phyloP scores from a whole-genome alignment of 768 basidiomycete genomes.

The Rickenella mellea region DNA sequence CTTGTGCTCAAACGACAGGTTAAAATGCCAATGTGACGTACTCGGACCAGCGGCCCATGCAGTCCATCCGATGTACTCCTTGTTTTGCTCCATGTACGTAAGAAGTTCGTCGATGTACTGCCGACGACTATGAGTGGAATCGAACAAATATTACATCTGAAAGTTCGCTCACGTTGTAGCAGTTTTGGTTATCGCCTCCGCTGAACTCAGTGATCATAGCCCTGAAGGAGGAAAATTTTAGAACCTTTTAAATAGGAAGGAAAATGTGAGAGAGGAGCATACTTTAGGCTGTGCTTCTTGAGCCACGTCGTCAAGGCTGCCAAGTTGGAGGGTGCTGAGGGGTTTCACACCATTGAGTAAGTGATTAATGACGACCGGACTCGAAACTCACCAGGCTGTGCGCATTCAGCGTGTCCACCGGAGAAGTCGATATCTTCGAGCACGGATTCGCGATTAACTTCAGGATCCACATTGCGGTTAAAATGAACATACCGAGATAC shows the following conservation, averaged over 20 bases:
- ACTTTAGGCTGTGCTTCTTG: slow-evolving; percentile 33
- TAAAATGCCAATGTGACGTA: no score
- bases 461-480: no score
- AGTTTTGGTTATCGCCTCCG: slow-evolving; percentile 32
- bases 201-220: slow-evolving; percentile 38
- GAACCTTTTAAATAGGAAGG: not conserved
- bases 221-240: slow-evolving; percentile 12
- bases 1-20: no score
- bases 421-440: slow-evolving; percentile 29
- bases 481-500: slow-evolving; percentile 13
- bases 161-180: slow-evolving; percentile 9
- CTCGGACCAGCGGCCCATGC: slow-evolving; percentile 40
- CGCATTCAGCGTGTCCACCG: slow-evolving; percentile 30
- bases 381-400: slow-evolving; percentile 23
- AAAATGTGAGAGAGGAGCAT: slow-evolving; percentile 3
- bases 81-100: slow-evolving; percentile 29
- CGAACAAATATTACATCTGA: not conserved
- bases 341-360: not conserved
- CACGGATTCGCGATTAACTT: not conserved
- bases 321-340: slow-evolving; percentile 25
- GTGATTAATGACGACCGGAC: not conserved
- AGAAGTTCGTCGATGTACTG: slow-evolving; percentile 28
- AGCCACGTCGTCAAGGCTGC: slow-evolving; percentile 33
- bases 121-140: slow-evolving; percentile 11
- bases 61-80: slow-evolving; percentile 38